A percentile compares a stretch with the other conserved stretches of the same genome.
phyloP scores from a whole-genome alignment of 306 rosid genomes.

The Citrullus colocynthis region DNA sequence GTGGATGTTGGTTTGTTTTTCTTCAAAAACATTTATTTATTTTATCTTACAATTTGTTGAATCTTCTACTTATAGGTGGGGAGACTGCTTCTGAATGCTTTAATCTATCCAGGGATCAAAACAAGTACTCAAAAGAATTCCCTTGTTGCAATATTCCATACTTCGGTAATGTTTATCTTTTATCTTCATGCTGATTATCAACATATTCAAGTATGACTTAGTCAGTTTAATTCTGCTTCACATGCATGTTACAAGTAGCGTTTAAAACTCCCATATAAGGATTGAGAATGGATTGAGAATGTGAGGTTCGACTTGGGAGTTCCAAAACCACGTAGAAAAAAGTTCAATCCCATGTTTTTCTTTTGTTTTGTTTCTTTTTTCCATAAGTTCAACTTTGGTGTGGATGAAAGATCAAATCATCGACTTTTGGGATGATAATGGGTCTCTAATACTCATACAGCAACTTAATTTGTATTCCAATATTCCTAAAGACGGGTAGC shows the following conservation, averaged over 20 bases:
- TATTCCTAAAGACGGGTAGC: neutral
- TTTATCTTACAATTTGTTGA: neutral
- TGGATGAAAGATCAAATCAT: no score
- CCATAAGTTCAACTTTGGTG: no score
- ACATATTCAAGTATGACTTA: neutral
- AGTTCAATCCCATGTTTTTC: neutral
- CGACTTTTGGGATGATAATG: no score
- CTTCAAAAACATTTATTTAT: no score
- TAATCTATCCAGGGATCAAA: conserved; percentile 87
- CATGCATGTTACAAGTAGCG: neutral
- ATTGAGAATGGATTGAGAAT: neutral
- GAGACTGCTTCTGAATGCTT: conserved; percentile 79
- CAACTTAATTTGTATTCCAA: neutral
- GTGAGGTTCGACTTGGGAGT: neutral
- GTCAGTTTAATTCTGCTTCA: neutral
- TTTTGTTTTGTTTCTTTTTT: neutral
- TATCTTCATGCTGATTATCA: neutral
- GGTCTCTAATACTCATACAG: neutral
- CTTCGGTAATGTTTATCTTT: conserved; percentile 41
- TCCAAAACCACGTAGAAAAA: no score
- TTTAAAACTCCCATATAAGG: neutral
- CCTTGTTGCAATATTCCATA: conserved; percentile 83
- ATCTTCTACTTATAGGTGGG: conserved; percentile 55
- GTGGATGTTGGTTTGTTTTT: neutral
- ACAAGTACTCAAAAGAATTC: conserved; percentile 84